Conservation (phyloP, 1,284 basidiomycete species). For the Xerocomus nothofagi region DNA sequence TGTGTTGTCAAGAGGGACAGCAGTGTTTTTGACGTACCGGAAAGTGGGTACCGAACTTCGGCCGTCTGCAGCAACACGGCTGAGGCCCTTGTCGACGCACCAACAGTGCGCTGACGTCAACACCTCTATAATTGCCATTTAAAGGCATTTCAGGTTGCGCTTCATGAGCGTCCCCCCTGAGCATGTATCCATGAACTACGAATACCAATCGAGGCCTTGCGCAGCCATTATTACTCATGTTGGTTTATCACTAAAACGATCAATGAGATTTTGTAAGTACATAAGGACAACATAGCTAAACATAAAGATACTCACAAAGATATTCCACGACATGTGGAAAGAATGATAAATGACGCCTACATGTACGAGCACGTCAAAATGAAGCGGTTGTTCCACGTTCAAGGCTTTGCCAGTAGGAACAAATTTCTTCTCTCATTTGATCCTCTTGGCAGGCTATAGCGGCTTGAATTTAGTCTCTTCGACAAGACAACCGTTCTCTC, state of each 20-base stretch:
- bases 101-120: slow-evolving; percentile 2
- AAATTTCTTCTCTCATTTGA: slow-evolving; percentile 25
- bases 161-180: not conserved
- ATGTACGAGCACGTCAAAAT: not conserved
- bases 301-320: not conserved
- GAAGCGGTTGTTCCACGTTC: slow-evolving; percentile 3
- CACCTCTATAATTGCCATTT: not conserved
- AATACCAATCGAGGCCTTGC: not conserved
- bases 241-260: not conserved
- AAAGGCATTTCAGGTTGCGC: not conserved
- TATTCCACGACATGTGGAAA: not conserved
- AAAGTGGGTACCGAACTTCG: not conserved
- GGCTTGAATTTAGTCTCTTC: slow-evolving; percentile 7
- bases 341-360: not conserved
- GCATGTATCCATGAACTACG: not conserved
- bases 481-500: not conserved
- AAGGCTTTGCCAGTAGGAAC: slow-evolving; percentile 25
- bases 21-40: slow-evolving; percentile 9
- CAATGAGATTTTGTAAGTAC: not conserved
- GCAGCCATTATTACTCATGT: not conserved
- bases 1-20: not conserved
- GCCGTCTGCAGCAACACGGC: not conserved
- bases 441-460: slow-evolving; percentile 21
- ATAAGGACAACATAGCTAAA: too few species aligned
- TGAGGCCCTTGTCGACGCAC: not conserved